Evolutionary conservation across 176 grass and related monocot genomes (phyloP).

Genomic region (Triticum urartu): DNA sequence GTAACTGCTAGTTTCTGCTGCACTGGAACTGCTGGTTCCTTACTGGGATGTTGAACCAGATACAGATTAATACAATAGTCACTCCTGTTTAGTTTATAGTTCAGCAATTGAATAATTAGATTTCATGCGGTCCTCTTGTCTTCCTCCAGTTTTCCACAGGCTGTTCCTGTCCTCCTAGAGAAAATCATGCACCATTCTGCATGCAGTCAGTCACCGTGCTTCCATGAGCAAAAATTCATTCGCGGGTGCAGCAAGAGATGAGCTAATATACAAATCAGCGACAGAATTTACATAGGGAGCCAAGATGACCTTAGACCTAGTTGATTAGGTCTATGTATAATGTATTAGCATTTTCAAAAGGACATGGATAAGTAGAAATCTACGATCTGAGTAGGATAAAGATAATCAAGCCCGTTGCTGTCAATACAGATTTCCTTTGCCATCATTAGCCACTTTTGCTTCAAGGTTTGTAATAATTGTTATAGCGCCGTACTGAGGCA

Average conservation of each 20-base stretch:
- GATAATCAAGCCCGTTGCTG: background rate
- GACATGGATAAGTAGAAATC: background rate
- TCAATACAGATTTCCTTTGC: background rate
- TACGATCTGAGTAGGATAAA: background rate
- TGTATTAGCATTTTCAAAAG: background rate
- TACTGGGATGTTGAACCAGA: too few species aligned
- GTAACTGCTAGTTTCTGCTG: too few species aligned
- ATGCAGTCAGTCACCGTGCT: background rate
- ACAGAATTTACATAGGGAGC: background rate
- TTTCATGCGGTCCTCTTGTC: background rate
- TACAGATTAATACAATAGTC: too few species aligned
- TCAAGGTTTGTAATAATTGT: background rate
- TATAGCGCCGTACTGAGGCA: background rate
- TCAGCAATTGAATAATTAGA: too few species aligned
- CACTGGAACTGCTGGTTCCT: too few species aligned
- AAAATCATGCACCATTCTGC: background rate
- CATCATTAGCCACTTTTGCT: background rate
- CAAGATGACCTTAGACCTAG: background rate
- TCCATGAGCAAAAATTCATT: too few species aligned
- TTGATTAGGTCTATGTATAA: background rate
- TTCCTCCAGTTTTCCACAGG: background rate
- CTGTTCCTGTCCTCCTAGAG: background rate
- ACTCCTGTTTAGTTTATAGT: too few species aligned
- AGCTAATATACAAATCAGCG: too few species aligned
- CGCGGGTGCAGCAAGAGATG: too few species aligned